Base-by-base conservation (phyloP, 345 rosid species). In the Eucalyptus sp. region DNA sequence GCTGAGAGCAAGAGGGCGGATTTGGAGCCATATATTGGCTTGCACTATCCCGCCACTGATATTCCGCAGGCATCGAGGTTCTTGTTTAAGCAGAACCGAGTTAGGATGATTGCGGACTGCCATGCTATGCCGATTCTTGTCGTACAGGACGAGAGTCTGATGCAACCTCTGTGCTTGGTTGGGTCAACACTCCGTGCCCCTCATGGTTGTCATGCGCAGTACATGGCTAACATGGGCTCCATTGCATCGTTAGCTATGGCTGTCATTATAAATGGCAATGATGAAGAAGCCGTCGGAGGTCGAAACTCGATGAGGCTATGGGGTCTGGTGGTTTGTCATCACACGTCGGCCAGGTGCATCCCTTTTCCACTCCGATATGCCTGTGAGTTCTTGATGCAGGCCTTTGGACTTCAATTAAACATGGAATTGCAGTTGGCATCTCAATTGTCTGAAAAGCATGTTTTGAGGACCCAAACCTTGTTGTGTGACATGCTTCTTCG, bases 241-340 rank as follows among this genome's bases (percentile, higher is more conserved):
- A 94, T 91, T 31, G 99, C 99, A 10, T 97, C 99, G 2, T 88
- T 98, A 90, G 99, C 95, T 4, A 91, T 97, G 99, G 98, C 99
- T 3, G 99, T 98, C 86, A 92, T 98, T 89, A 98, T 98, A 50
- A 96, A 97, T 88, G 96, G 96, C 27, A 98, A 92, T 71, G 98
- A 96, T 25, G 98, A 96, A 79, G 99, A 96, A 25, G 94, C 92
- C 87, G 11, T 79, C 52, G 97, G 96, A 50, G 96, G 97, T 62
- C 93, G 98, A 93, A 97, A 90, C 88, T 86, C 92, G 1, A 98
- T 92, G 92, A 95, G 95, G 95, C 96, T 98, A 46, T 98, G 99
- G 99, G 99, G 99, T 90, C 92, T 98, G 90, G 98, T 98, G 46
- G 99, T 98, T 91, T 98, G 99, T 87, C 99, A 98, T 90, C 99